Evolutionary conservation across 1,284 basidiomycete genomes (phyloP), one percentile per base, ranked within the genome.

Genomic region (Moniliella sp.): DNA sequence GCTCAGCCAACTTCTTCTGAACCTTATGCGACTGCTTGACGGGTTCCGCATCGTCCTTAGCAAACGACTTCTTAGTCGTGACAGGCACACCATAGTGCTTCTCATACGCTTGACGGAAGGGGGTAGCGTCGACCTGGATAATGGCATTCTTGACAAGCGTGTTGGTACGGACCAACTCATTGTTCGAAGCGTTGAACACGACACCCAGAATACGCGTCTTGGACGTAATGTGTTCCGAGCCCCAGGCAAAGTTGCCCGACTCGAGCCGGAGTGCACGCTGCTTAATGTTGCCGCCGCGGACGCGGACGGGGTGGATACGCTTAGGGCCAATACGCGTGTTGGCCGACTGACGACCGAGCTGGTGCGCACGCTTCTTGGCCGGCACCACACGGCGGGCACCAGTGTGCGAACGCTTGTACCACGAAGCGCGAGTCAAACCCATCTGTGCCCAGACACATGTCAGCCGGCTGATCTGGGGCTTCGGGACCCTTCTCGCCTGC

Each of bases 121-220:
- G 56, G 13, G 53, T 58, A 18, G 56, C 56, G 31, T 58, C 56
- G 30, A 58, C 48, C 47, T 58, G 56, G 35, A 58, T 56, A 31
- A 58, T 47, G 42, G 51, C 50, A 27, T 44, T 43, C 50, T 58
- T 58, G 33, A 58, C 56, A 15, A 58, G 46, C 10, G 56, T 58
- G 56, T 58, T 58, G 42, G 56, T 58, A 17, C 56, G 56, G 25
- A 58, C 56, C 30, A 58, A 44, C 51, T 58, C 56, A 51, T 58
- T 58, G 50, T 58, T 58, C 33, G 56, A 58, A 34, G 56, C 56
- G 43, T 58, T 58, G 53, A 53, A 58, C 27, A 58, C 56, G 37
- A 58, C 56, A 44, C 56, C 56, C 7, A 58, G 48, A 16, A 58
- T 48, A 50, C 56, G 56, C 23, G 53, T 49, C 56, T 58, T 58